phyloP scores from a whole-genome alignment of 2,329 filamentous ascomycete species.

The Cercospora nicotianae region DNA sequence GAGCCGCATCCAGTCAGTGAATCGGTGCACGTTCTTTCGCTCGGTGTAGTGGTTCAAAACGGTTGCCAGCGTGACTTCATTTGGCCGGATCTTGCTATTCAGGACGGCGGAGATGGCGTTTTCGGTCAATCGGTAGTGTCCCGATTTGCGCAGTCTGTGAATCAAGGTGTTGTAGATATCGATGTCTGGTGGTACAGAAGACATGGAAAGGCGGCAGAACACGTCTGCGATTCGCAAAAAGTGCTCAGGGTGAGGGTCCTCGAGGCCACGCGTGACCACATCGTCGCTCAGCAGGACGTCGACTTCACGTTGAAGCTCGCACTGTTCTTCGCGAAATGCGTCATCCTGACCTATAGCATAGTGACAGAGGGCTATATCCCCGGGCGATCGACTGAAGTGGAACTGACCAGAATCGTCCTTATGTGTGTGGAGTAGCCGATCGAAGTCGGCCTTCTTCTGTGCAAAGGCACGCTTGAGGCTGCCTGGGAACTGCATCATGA shows the following conservation, averaged over 20 bases:
- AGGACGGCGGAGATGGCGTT: constrained; percentile 36
- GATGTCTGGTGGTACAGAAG: constrained; percentile 60
- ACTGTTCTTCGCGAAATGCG: constrained; percentile 33
- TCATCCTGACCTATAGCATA: constrained; percentile 45
- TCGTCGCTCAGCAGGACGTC: constrained; percentile 28
- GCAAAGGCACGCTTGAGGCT: constrained; percentile 1
- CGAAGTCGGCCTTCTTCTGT: constrained; percentile 14
- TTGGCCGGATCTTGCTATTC: constrained; percentile 45
- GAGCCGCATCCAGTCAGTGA: constrained; percentile 42
- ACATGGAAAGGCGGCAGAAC: constrained; percentile 66
- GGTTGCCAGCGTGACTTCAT: constrained; percentile 46
- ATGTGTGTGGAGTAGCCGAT: background rate
- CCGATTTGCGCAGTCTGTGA: constrained; percentile 55
- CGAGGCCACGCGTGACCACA: background rate
- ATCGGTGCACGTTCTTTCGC: constrained; percentile 36
- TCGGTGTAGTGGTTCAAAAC: constrained; percentile 45
- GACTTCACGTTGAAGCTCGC: constrained; percentile 31
- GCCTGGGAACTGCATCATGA: constrained; percentile 15
- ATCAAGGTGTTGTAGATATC: constrained; percentile 72
- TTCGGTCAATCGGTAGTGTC: constrained; percentile 33
- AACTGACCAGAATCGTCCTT: background rate
- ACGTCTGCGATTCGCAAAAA: constrained; percentile 42
- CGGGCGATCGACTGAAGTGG: constrained; percentile 6
- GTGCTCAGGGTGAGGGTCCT: background rate
- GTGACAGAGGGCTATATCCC: constrained; percentile 25